Base-by-base conservation (phyloP, 352 stramenopile genomes). In the Heterotrichella gracilis region DNA sequence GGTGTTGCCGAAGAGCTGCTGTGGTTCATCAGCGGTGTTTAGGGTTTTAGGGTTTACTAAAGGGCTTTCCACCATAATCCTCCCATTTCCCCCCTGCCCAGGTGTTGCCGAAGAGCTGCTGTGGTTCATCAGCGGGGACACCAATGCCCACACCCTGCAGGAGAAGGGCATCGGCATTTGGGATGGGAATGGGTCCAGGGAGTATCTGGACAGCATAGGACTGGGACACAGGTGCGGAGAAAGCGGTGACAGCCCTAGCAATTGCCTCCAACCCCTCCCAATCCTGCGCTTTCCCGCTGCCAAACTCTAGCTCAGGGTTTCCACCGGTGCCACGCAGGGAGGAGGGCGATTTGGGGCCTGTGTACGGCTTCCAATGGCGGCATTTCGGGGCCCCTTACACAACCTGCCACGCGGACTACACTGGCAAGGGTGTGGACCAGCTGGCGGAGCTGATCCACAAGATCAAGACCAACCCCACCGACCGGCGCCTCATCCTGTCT, bases 101-200 rank as follows among this genome's bases (percentile, higher is more conserved):
- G 92, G 92, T 64, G 89, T 98, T 24, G 92, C 90, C 0, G 92
- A 98, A 77, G 93, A 99, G 77, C 77, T 99, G 24, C 77, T 98
- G 39, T 99, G 92, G 92, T 99, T 99, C 76, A 73, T 39, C n/a
- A 72, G 64, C 4, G 72, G 75, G 3, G 63, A 73, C 68, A 78
- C 75, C 0, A 74, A 70, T 63, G 73, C 70, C 19, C 64, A 72
- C 22, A 20, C 67, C 19, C 71, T 78, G 9, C 75, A 77, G 75
- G 85, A 93, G 70, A 97, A 98, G 78, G 79, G 91, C 71, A 94
- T 99, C 76, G 90, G 95, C 74, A 99, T 99, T 73, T 99, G 93
- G 93, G 93, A 99, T 76, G 92, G 92, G 25, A 99, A 99, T 79
- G 91, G 87, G 25, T 95, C 86, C 0, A 81, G 88, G 2, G 89